Percentiles rank a stretch among this genome's conserved stretches.
Conservation (phyloP, 179 eudicot species). For the Silene coronaria region DNA sequence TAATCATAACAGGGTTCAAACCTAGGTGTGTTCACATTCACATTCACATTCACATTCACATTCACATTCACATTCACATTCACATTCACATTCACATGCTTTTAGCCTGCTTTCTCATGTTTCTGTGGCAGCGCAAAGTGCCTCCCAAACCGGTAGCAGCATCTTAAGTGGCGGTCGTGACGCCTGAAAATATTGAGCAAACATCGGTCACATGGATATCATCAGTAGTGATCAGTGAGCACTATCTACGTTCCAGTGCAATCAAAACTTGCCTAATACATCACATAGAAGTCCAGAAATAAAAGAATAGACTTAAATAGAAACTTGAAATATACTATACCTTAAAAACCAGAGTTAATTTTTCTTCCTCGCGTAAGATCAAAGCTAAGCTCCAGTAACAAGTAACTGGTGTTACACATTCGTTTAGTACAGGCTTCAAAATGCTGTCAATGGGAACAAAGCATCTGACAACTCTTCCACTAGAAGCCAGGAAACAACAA, state of each 20-base stretch:
- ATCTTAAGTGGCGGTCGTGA: conserved; percentile 66
- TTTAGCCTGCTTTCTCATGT: conserved; percentile 17
- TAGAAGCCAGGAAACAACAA: conserved; percentile 23
- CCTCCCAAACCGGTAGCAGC: conserved; percentile 76
- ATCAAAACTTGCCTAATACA: neutral
- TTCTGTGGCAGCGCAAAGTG: conserved; percentile 54
- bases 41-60: no score
- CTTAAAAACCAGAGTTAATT: conserved; percentile 72
- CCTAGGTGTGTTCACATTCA: no score
- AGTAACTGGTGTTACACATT: conserved; percentile 90
- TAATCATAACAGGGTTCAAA: neutral
- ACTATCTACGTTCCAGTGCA: neutral
- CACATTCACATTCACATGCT: neutral
- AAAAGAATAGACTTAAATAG: neutral
- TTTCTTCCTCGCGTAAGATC: conserved; percentile 60
- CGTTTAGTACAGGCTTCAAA: conserved; percentile 74
- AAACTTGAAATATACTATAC: conserved; percentile 23
- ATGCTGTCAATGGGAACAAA: conserved; percentile 79
- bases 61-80: neutral
- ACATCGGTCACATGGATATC: conserved; percentile 9
- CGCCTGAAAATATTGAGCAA: conserved; percentile 37
- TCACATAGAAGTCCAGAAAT: neutral
- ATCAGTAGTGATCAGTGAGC: neutral
- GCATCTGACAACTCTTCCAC: conserved; percentile 57
- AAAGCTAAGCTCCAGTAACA: conserved; percentile 90